Evolutionary conservation across 805 yeast genomes (phyloP).

Genomic region (Zygoascus bituminiphila): DNA sequence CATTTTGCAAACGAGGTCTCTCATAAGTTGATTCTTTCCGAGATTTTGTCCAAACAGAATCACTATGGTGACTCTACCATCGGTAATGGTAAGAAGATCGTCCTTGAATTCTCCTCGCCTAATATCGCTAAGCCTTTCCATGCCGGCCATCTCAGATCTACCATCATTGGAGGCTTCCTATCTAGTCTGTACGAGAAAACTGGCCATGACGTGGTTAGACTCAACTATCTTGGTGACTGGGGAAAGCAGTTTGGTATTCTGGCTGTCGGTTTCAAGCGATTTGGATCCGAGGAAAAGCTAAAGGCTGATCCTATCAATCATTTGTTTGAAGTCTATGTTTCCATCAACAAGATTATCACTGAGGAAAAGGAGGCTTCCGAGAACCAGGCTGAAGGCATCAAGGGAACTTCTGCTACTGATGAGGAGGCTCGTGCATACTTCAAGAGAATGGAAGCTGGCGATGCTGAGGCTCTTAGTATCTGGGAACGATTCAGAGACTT

Average conservation of each 20-base stretch:
- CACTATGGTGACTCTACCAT: slow-evolving; percentile 68
- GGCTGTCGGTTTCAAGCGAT: slow-evolving; percentile 84
- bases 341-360: slow-evolving; percentile 67
- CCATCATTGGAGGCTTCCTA: slow-evolving; percentile 94
- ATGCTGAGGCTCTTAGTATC: slow-evolving; percentile 60
- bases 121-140: slow-evolving; percentile 99
- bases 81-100: slow-evolving; percentile 60
- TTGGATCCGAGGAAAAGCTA: slow-evolving; percentile 71
- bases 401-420: slow-evolving; percentile 39
- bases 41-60: slow-evolving; percentile 48
- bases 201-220: slow-evolving; percentile 88
- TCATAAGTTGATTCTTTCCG: slow-evolving; percentile 60
- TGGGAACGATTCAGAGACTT: slow-evolving; percentile 90
- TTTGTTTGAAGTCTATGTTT: slow-evolving; percentile 88
- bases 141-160: slow-evolving; percentile 97
- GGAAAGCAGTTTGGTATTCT: slow-evolving; percentile 96
- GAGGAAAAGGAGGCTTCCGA: slow-evolving; percentile 47
- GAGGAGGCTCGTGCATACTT: slow-evolving; percentile 82
- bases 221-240: slow-evolving; percentile 98
- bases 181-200: slow-evolving; percentile 80
- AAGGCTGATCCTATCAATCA: slow-evolving; percentile 83
- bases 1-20: slow-evolving; percentile 63
- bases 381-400: slow-evolving; percentile 29
- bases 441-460: slow-evolving; percentile 90
- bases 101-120: slow-evolving; percentile 93